These are phyloP conservation scores for Gossypium arboreum DNA, from an alignment of 345 rosid genomes.

Conservation along the genomic window DNA sequence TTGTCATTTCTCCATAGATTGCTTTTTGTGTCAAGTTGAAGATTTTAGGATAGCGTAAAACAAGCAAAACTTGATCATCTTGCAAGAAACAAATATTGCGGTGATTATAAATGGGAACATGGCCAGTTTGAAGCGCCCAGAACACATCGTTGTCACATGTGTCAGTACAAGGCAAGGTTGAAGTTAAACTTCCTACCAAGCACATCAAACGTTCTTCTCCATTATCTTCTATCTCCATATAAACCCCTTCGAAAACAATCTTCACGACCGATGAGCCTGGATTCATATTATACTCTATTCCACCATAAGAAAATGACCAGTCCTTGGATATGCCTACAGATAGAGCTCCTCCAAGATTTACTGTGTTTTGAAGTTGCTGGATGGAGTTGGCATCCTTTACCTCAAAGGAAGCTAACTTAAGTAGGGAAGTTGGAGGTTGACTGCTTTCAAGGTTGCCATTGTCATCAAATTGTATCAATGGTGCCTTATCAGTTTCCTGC, in stretches of 20 bases:
- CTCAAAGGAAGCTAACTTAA: slow-evolving; percentile 3
- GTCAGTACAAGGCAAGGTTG: neutral
- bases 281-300: neutral
- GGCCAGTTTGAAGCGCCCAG: neutral
- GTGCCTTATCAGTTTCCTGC: slow-evolving; percentile 1
- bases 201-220: slow-evolving; percentile 11
- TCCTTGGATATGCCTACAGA: neutral
- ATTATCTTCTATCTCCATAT: neutral
- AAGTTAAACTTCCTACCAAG: slow-evolving; percentile 3
- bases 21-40: slow-evolving; percentile 6
- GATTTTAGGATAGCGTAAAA: slow-evolving; percentile 7
- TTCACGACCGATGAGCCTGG: slow-evolving; percentile 2
- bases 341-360: slow-evolving; percentile 9
- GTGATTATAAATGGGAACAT: neutral
- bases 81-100: neutral
- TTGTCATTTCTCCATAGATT: slow-evolving; percentile 7
- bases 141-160: neutral
- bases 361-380: slow-evolving; percentile 1
- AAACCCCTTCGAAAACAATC: slow-evolving; percentile 6
- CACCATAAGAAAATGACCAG: neutral
- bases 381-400: neutral
- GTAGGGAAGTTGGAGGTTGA: neutral
- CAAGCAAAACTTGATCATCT: slow-evolving; percentile 13
- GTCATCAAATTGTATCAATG: neutral
- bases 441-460: neutral